Evolutionary conservation across 441 rosid species (phyloP).

Genomic region (Eruca vesicaria): DNA sequence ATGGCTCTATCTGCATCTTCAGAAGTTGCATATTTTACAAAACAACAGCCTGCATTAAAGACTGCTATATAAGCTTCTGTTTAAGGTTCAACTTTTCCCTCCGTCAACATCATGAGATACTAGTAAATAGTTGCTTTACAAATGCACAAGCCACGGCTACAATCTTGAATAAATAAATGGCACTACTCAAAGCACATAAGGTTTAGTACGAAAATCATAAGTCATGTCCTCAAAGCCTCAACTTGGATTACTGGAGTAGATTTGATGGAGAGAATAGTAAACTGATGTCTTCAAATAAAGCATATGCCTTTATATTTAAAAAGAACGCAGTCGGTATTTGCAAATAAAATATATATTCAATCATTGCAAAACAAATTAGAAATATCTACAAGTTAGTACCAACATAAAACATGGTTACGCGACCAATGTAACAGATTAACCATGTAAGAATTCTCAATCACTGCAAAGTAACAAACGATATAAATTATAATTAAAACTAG

Average conservation of each 20-base stretch:
- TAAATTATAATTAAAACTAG: neutral
- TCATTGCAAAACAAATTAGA: neutral
- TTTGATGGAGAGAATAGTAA: constrained; percentile 21
- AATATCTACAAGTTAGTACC: neutral
- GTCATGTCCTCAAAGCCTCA: constrained; percentile 18
- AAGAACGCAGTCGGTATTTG: neutral
- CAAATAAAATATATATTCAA: neutral
- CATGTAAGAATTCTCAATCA: constrained; percentile 13
- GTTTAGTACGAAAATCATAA: neutral
- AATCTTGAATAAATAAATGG: constrained; percentile 13
- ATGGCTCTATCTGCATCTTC: constrained; percentile 98
- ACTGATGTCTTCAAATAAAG: constrained; percentile 12
- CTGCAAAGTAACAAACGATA: neutral
- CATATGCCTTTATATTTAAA: neutral
- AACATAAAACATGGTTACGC: neutral
- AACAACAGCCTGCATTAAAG: constrained; percentile 95
- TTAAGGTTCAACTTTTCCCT: constrained; percentile 35
- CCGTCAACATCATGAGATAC: constrained; percentile 25
- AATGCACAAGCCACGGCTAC: constrained; percentile 15
- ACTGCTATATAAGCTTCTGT: constrained; percentile 45
- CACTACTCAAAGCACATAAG: constrained; percentile 15
- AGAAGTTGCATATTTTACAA: constrained; percentile 89
- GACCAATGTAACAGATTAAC: constrained; percentile 1
- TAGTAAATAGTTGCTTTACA: constrained; percentile 18
- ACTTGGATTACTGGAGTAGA: constrained; percentile 19